A percentile compares a stretch with the other conserved stretches of the same genome.
Evolutionary conservation across 768 basidiomycete genomes (phyloP).

Genomic region (Postia placenta): DNA sequence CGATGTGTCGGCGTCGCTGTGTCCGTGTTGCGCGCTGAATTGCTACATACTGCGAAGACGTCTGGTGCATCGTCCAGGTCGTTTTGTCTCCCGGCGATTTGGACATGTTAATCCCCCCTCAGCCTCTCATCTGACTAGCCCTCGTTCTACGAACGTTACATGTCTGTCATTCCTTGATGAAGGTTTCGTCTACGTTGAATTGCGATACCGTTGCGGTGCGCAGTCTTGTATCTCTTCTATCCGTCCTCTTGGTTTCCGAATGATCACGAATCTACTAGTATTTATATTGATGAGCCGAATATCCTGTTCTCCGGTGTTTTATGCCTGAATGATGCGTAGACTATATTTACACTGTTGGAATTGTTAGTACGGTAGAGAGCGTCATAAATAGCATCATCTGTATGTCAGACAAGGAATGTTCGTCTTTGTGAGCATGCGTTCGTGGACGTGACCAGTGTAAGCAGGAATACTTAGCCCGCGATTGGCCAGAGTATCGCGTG

Average conservation of each 20-base stretch:
- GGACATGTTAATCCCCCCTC: background rate
- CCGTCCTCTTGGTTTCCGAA: background rate
- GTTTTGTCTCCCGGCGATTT: background rate
- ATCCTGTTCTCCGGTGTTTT: background rate
- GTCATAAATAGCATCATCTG: background rate
- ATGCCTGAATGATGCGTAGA: background rate
- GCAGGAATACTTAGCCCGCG: background rate
- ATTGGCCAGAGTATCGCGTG: background rate
- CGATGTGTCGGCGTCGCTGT: slow-evolving; percentile 9
- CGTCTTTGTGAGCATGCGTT: background rate
- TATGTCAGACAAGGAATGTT: background rate
- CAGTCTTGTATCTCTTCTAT: background rate
- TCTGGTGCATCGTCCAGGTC: slow-evolving; percentile 1
- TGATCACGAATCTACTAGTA: background rate
- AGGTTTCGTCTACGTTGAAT: background rate
- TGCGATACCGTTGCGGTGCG: background rate
- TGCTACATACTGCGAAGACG: slow-evolving; percentile 9
- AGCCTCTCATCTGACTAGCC: background rate
- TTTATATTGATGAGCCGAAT: background rate
- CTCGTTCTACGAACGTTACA: background rate
- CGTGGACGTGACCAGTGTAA: background rate
- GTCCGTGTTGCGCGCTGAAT: slow-evolving; percentile 10
- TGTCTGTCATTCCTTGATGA: background rate
- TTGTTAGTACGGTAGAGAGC: background rate
- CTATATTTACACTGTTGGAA: background rate